Evolutionary conservation across 164 flowering plant species (phyloP).

Genomic region (Santalum album): DNA sequence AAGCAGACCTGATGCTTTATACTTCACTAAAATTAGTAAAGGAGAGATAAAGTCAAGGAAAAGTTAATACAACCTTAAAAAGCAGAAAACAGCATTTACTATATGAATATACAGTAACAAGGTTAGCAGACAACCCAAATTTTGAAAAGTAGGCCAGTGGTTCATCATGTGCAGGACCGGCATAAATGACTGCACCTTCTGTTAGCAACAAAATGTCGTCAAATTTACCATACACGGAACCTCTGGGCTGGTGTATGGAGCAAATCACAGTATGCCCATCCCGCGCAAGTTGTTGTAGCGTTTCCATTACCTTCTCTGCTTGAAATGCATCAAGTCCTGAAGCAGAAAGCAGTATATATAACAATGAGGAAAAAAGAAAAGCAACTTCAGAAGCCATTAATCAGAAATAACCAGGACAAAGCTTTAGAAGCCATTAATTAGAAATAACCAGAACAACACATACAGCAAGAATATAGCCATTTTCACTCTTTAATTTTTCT

Average conservation of each 20-base stretch:
- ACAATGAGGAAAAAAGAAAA: neutral
- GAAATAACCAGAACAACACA: no score
- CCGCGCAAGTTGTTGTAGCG: conserved; percentile 75
- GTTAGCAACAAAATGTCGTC: conserved; percentile 89
- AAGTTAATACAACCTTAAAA: neutral
- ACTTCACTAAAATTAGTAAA: no score
- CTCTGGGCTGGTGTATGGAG: conserved; percentile 98
- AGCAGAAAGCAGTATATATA: conserved; percentile 5
- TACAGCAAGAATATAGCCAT: no score
- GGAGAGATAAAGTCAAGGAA: no score
- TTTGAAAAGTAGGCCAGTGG: conserved; percentile 69
- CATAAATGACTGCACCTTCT: conserved; percentile 75
- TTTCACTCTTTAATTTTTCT: no score
- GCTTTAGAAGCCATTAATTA: no score
- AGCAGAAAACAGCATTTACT: neutral
- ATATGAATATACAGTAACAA: no score
- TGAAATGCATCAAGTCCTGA: conserved; percentile 98
- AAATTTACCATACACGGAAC: conserved; percentile 84
- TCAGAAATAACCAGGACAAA: no score
- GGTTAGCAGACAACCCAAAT: conserved; percentile 58
- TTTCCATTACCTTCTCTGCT: conserved; percentile 98
- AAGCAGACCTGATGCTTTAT: no score
- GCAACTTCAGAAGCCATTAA: no score
- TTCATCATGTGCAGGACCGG: conserved; percentile 83
- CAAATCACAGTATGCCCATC: conserved; percentile 97